phyloP scores from a whole-genome alignment of 179 eudicot species.

The Beta lomatogona region DNA sequence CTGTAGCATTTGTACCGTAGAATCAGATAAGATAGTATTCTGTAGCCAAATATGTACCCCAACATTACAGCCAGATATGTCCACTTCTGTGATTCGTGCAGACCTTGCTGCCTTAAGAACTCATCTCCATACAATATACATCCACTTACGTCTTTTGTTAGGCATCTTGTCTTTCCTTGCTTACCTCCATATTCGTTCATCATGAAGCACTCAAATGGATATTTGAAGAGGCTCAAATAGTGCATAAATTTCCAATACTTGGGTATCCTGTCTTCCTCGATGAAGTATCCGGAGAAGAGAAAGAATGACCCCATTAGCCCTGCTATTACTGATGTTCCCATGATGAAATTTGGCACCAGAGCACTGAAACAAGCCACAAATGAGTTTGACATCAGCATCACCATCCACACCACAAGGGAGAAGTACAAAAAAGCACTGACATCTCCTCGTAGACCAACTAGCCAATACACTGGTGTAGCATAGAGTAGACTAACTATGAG shows the following conservation, averaged over 20 bases:
- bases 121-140: constrained; percentile 61
- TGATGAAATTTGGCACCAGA: constrained; percentile 85
- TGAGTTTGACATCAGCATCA: constrained; percentile 75
- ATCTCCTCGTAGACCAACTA: constrained; percentile 60
- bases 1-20: constrained; percentile 71
- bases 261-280: constrained; percentile 67
- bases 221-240: constrained; percentile 82
- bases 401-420: constrained; percentile 78
- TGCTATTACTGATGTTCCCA: constrained; percentile 79
- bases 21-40: constrained; percentile 66
- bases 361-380: constrained; percentile 90
- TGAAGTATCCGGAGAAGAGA: constrained; percentile 85
- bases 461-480: constrained; percentile 71
- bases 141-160: constrained; percentile 40
- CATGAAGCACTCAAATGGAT: constrained; percentile 89
- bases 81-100: constrained; percentile 71
- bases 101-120: constrained; percentile 66
- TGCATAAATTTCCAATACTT: constrained; percentile 89
- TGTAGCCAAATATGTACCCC: constrained; percentile 66
- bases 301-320: constrained; percentile 89
- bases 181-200: constrained; percentile 83
- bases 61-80: constrained; percentile 74
- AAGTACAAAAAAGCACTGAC: constrained; percentile 65
- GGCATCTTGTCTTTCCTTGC: constrained; percentile 51
- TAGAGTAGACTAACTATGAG: constrained; percentile 57